Conservation (phyloP, 306 rosid species). For the Ochetophila trinervis region DNA sequence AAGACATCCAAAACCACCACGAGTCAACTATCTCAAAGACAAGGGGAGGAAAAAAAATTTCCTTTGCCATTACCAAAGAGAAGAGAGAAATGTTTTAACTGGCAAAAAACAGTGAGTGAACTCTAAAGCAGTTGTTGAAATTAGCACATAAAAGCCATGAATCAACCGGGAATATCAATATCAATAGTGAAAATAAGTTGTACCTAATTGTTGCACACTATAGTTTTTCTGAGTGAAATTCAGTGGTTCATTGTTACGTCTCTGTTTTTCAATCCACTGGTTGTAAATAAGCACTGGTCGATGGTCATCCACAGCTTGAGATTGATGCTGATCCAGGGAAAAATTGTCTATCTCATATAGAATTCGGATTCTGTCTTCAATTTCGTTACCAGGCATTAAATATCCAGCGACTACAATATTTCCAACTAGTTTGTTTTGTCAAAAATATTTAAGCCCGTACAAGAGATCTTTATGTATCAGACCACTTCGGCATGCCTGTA, state of each 20-base stretch:
- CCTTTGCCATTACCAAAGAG: neutral
- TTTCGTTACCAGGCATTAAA: constrained; percentile 49
- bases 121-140: constrained; percentile 5
- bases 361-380: constrained; percentile 37
- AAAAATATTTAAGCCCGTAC: constrained; percentile 1
- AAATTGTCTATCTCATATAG: constrained; percentile 31
- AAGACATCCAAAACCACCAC: constrained; percentile 1
- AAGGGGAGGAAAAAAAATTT: neutral
- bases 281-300: constrained; percentile 28
- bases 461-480: constrained; percentile 4
- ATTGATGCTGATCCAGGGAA: constrained; percentile 21
- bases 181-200: neutral
- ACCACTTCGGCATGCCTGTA: neutral
- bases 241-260: constrained; percentile 19
- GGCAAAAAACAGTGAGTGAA: neutral
- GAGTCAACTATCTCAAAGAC: neutral
- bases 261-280: constrained; percentile 31
- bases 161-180: neutral
- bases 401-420: constrained; percentile 18
- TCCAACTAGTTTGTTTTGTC: constrained; percentile 9
- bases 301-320: constrained; percentile 24
- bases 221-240: constrained; percentile 18
- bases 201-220: constrained; percentile 31
- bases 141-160: constrained; percentile 2
- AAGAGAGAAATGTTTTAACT: neutral